Evolutionary conservation across 2,329 filamentous ascomycete species (phyloP), one percentile per base, ranked within the genome.

Genomic region (Phaeoacremonium minimum): DNA sequence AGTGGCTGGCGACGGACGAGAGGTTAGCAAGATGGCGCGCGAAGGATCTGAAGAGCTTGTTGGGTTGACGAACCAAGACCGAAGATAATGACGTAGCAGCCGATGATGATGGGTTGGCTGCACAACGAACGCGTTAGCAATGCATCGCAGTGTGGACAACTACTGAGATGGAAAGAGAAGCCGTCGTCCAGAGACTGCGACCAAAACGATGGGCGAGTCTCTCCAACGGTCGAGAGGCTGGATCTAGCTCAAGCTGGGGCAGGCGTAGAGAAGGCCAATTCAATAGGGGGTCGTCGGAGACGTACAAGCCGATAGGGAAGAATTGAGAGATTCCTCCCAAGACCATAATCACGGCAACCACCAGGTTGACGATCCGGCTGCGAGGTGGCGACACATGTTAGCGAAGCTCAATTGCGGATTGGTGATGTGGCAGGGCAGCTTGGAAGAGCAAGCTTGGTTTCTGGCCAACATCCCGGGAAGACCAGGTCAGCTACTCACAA

Each of bases 321-420:
- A 89, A 81, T 56, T 87, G 80, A 45, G 72, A 73, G 55, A 89
- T 73, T 52, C 89, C 91, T 47, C 90, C 91, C 32, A 95, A 72
- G 32, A 95, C 71, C 80, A 95, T 94, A 49, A 95, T 76, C 49
- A 83, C 83, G 53, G 83, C 93, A 46, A 94, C 82, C 53, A 72
- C 87, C 63, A 98, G 73, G 75, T 98, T 98, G 62, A 95, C 87
- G 58, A 97, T 80, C 58, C 93, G 93, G 71, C 93, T 97, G 60
- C 42, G 30, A 29, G 16, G 15, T 7, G 18, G 35, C 36, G 32
- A 46, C 51, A 43, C 38, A 19, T 33, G 52, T 69, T 56, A 69
- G 63, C 56, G 41, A 43, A 11, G 13, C 14, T 30, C 11, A 14
- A 19, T 33, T 16, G 28, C 22, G 17, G 16, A 11, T 15, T 20